Base-by-base conservation (phyloP, 495 filamentous ascomycete genomes). In the Annulohypoxylon stygium region DNA sequence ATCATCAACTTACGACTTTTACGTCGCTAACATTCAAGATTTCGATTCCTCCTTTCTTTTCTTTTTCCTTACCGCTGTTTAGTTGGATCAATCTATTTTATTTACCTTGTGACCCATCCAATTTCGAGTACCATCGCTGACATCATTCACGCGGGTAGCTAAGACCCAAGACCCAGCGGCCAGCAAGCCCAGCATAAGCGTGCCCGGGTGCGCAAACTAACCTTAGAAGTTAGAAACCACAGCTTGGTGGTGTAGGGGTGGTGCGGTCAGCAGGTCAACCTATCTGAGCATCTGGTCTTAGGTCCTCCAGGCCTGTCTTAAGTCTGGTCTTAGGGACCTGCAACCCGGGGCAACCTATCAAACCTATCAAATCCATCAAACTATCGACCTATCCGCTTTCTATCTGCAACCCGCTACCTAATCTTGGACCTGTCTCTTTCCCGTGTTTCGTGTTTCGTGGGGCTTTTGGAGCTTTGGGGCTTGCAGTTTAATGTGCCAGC, bases 221-320 rank as follows among this genome's bases (percentile, higher is more conserved):
- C 20, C 20, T 23, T 23, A 23, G 20, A 23, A n/a, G n/a, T n/a
- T n/a, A n/a, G n/a, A n/a, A n/a, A 7, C 23, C 37, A 30, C 43
- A 66, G 48, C 41, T 64, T 64, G 67, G 66, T 74, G 67, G 62
- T 74, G 67, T 74, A 74, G 67, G 61, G 66, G 71, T 70, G 67
- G 67, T 62, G 67, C 62, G 55, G 71, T 74, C 71, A 74, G 58
- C 67, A 63, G 71, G 61, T 51, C 50, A 70, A 68, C 58, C 58
- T 16, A 67, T 43, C 9, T 26, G 33, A 64, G 51, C 65, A 48
- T 61, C 23, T 30, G 10, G 55, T 37, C 39, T 51, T 14, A n/a
- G 11, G 2, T 39, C 8, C 2, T 39, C 30, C 30, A 30, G 5
- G 5, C 2, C 30, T 30, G 5, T 30, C 30, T 23, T 23, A 23